Conservation (phyloP, 2,329 filamentous ascomycete species). For the Penicillium sp. region DNA sequence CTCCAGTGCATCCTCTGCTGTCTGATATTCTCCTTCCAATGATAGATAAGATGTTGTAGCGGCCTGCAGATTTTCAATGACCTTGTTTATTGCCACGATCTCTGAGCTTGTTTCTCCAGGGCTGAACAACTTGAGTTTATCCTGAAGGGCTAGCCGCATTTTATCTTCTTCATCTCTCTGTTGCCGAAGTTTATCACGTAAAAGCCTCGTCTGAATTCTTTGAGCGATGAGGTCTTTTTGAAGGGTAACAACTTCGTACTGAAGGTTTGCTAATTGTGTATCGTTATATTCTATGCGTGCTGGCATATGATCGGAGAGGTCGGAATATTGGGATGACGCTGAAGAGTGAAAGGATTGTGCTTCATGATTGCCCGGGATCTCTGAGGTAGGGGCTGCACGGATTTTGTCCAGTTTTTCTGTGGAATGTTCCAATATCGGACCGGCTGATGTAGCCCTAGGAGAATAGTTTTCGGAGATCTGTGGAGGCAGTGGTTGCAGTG, state of each 20-base stretch:
- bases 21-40: constrained; percentile 29
- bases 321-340: background rate
- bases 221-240: constrained; percentile 21
- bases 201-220: constrained; percentile 24
- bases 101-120: constrained; percentile 10
- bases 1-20: constrained; percentile 32
- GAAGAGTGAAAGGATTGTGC: background rate
- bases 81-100: constrained; percentile 6
- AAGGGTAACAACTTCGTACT: constrained; percentile 14
- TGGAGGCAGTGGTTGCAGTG: background rate
- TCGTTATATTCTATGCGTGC: background rate
- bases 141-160: constrained; percentile 25
- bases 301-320: background rate
- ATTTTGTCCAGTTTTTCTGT: background rate
- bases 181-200: constrained; percentile 27
- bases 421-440: background rate
- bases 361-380: background rate
- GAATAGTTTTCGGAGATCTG: background rate
- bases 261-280: constrained; percentile 5
- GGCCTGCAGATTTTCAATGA: constrained; percentile 25
- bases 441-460: constrained; percentile 1
- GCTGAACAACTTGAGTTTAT: constrained; percentile 25
- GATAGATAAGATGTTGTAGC: constrained; percentile 27
- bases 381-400: background rate
- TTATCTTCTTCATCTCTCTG: constrained; percentile 31